phyloP scores from a whole-genome alignment of 768 basidiomycete genomes.

The Albatrellus ellisii region DNA sequence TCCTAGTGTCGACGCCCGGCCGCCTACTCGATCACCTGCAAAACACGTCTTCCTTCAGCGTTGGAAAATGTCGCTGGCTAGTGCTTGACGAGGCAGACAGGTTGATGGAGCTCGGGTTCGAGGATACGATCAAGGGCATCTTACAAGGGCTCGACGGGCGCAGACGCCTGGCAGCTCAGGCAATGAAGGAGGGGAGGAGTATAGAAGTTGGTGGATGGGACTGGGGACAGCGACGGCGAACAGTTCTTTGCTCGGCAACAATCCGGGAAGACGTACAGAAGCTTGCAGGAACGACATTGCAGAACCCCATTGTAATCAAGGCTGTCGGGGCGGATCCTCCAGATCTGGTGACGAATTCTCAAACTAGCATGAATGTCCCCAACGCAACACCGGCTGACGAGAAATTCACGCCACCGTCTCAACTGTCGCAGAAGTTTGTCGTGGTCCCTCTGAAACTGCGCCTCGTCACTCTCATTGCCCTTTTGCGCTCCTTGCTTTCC shows the following conservation, averaged over 20 bases:
- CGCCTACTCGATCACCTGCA: constrained; percentile 92
- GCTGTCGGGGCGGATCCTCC: constrained; percentile 38
- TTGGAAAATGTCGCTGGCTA: constrained; percentile 91
- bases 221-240: constrained; percentile 65
- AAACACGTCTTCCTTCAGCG: constrained; percentile 85
- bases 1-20: constrained; percentile 93
- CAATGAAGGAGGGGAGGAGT: constrained; percentile 50
- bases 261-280: constrained; percentile 92
- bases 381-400: constrained; percentile 21
- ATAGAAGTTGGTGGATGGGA: constrained; percentile 78
- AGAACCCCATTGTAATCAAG: constrained; percentile 75
- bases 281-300: constrained; percentile 71
- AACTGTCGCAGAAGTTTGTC: constrained; percentile 84
- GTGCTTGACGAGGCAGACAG: constrained; percentile 96
- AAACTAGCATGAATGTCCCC: too few relatives aligned
- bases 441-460: constrained; percentile 87
- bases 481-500: constrained; percentile 69
- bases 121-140: constrained; percentile 88
- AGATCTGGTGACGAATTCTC: constrained; percentile 16
- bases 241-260: constrained; percentile 93
- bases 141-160: constrained; percentile 79
- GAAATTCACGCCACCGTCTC: constrained; percentile 88
- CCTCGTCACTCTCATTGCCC: constrained; percentile 80
- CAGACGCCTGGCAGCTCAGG: constrained; percentile 54
- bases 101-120: constrained; percentile 96